phyloP scores from a whole-genome alignment of 345 rosid species.

The Turnera subulata region DNA sequence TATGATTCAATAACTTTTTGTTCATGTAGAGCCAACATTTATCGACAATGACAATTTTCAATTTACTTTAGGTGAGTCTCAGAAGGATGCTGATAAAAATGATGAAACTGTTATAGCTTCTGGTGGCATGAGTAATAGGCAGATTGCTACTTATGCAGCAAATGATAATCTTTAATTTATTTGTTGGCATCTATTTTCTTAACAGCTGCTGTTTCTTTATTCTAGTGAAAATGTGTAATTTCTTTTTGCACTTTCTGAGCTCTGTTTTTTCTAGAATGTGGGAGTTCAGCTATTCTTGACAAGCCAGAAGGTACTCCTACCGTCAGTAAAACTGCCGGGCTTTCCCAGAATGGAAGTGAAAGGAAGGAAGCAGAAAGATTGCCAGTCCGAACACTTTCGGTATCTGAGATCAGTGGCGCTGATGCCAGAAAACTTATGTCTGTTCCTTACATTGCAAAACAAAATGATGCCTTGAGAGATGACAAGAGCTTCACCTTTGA shows the following conservation, averaged over 20 bases:
- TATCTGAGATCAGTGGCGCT: slow-evolving; percentile 21
- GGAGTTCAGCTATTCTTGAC: slow-evolving; percentile 29
- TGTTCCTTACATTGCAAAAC: slow-evolving; percentile 35
- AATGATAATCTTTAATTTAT: slow-evolving; percentile 22
- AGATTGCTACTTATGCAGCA: slow-evolving; percentile 16
- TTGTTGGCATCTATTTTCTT: not conserved
- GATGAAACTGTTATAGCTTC: slow-evolving; percentile 16
- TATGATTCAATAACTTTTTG: not conserved
- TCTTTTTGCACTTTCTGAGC: slow-evolving; percentile 9
- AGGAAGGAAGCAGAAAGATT: slow-evolving; percentile 33
- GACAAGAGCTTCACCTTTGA: slow-evolving; percentile 50
- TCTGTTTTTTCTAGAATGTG: slow-evolving; percentile 31
- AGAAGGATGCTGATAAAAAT: slow-evolving; percentile 12
- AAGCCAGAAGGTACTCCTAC: slow-evolving; percentile 41
- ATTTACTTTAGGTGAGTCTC: slow-evolving; percentile 14
- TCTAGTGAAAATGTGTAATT: slow-evolving; percentile 28
- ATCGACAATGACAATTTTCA: slow-evolving; percentile 8
- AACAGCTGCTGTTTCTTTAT: slow-evolving; percentile 11
- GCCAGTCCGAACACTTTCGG: slow-evolving; percentile 27
- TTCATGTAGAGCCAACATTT: slow-evolving; percentile 19
- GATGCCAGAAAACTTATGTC: slow-evolving; percentile 17
- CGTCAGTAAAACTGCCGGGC: slow-evolving; percentile 34
- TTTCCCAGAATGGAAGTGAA: slow-evolving; percentile 32
- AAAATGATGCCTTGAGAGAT: slow-evolving; percentile 37
- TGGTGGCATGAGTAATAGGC: slow-evolving; percentile 22